Base-by-base conservation (phyloP, 331 rosid genomes). In the Telfairia occidentalis region DNA sequence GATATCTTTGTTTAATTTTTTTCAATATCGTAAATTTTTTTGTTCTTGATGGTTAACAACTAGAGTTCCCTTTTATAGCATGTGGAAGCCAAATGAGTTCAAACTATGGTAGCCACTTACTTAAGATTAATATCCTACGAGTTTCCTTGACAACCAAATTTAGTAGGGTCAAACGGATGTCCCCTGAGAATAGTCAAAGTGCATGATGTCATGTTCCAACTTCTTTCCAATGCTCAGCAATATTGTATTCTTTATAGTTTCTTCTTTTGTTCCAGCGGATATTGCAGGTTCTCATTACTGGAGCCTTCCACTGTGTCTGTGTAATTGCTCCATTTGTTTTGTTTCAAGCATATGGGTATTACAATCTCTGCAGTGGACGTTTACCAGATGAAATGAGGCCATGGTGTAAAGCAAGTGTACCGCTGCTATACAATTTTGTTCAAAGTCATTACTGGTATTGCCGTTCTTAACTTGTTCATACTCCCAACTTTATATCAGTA, bases 381-480 rank as follows among this genome's bases (percentile, higher is more conserved):
- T 77, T 40, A 77, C 88, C 80, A 60, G 82, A 86, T 77, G 85
- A 86, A 77, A 52, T 46, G 83, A 88, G 95, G 80, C 96, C 97
- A 23, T 94, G 97, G 97, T 94, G 97, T 87, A 94, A 89, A 82
- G 90, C 89, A 80, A 84, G 89, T 73, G 82, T 91, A 26, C 97
- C 97, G 1, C 58, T 89, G 78, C 85, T 89, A 60, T 94, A 94
- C 86, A 89, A 88, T 69, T 91, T 79, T 81, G 89, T 94, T 82
- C 98, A 94, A 84, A 87, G 89, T 80, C 91, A 82, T 85, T 91
- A 88, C 71, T 94, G 98, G 97, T 94, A 91, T 71, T 86, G 66
- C 54, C 69, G 13, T 67, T 83, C 30, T 50, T 16, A 43, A 45
- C 74, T 76, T 59, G 37, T 46, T 24, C 38, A 43, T 23, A 16